Evolutionary conservation across 2,329 filamentous ascomycete species (phyloP), one percentile per base, ranked within the genome.

Genomic region (Penicillium hesseltinei): DNA sequence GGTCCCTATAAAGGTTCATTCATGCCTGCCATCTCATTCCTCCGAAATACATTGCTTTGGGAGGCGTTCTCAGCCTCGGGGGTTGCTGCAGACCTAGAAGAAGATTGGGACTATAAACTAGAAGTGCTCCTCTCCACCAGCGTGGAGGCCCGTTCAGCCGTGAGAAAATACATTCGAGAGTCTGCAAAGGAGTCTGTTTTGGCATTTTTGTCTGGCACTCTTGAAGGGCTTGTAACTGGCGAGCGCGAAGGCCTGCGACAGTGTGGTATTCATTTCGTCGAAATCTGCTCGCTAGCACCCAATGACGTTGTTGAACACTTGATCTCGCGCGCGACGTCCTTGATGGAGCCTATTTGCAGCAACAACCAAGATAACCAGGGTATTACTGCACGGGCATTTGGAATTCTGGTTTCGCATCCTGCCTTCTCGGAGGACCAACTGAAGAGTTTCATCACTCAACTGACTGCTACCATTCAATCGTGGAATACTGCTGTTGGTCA

Each of bases 41-140:
- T 86, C 60, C 80, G 85, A 19, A 82, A 84, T 54, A 79, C 88
- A 31, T 75, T 88, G 4, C 75, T 88, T 36, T 79, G 83, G 62
- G 77, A 84, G 67, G 84, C 86, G 40, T 73, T 88, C 27, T 66
- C 66, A 17, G 70, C 75, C 13, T 77, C 77, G 13, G 69, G 72
- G 0, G 74, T 81, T 15, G 69, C 72, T 3, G 71, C 82, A 25
- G 81, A 83, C 10, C 72, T 91, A 25, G 88, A 93, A 64, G 86
- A 88, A 45, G 90, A 93, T 61, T 97, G 94, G 94, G 89, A 92
- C 70, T 82, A 87, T 45, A 88, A 89, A 63, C 79, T 97, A 2
- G 89, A 92, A 63, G 84, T 86, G 1, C 81, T 88, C 7, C 80
- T 94, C 31, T 82, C 86, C 40, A 89, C 88, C 5, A 89, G 93